Base-by-base conservation (phyloP, 1,139 yeast species). In the Yarrowia galli region DNA sequence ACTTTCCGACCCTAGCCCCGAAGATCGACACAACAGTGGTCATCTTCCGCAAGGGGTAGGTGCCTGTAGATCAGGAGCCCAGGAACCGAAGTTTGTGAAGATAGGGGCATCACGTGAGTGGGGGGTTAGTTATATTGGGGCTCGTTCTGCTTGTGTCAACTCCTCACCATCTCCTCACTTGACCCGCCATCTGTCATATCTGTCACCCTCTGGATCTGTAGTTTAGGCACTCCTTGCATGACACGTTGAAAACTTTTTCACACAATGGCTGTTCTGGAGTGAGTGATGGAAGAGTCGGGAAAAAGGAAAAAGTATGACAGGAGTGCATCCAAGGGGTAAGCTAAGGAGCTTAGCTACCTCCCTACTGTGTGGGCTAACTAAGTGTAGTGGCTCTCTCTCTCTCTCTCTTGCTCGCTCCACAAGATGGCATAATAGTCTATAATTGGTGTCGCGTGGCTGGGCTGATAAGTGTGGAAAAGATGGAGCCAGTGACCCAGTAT, bases 291-390 rank as follows among this genome's bases (percentile, higher is more conserved):
- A 13, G 20, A 23, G 25, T 10, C 23, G 32, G 51, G 15, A 23
- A 20, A 15, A 35, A 51, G 36, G 18, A 15, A 49, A 49, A 49
- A 49, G 23, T 9, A 16, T 36, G 28, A 36, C n/a, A 53, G 60
- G 60, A 53, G 60, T 53, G 60, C 60, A 53, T 53, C 60, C 60
- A 53, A 53, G 60, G 60, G 60, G 60, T 51, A 22, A 51, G 40
- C 25, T 49, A 35, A 28, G 32, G 9, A 10, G 10, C 9, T 28
- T 28, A 28, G 32, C 32, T 28, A 28, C 32, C 10, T 28, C 32
- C 36, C 9, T 13, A 9, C 36, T 10, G 15, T 35, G 13, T n/a
- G n/a, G n/a, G n/a, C n/a, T n/a, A 51, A 28, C 28, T 12, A 45
- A 45, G n/a, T 10, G 20, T 18, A 42, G 45, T 42, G 45, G 22